A percentile compares a stretch with the other conserved stretches of the same genome.
Evolutionary conservation across 768 basidiomycete species (phyloP).

Genomic region (Suillus americanus): DNA sequence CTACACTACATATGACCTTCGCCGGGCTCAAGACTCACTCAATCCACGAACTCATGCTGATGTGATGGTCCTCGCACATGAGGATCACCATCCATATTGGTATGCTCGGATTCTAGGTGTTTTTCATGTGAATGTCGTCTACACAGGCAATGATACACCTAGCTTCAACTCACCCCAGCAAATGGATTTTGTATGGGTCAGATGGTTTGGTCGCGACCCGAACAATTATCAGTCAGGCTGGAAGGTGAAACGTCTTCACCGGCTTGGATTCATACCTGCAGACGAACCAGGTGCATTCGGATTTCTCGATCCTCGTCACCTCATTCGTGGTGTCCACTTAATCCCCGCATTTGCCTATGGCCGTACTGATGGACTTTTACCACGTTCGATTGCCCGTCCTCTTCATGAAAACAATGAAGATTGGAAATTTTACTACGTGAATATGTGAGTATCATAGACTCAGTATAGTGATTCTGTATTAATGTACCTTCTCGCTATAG

Average conservation of each 20-base stretch:
- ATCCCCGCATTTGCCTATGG: slow-evolving; percentile 38
- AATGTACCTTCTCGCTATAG: slow-evolving; percentile 16
- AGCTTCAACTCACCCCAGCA: too few relatives aligned
- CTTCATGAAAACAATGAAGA: slow-evolving; percentile 22
- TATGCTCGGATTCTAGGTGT: too few relatives aligned
- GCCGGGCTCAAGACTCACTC: slow-evolving; percentile 36
- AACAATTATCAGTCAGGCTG: not conserved
- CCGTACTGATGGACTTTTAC: slow-evolving; percentile 10
- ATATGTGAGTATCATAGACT: slow-evolving; percentile 24
- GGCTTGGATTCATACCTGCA: not conserved
- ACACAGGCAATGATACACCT: too few relatives aligned
- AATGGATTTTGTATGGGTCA: too few relatives aligned
- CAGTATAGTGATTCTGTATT: not conserved
- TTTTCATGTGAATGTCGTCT: too few relatives aligned
- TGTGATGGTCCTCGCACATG: not conserved
- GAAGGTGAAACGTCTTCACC: not conserved
- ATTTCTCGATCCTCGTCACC: not conserved
- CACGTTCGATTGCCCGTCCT: slow-evolving; percentile 1
- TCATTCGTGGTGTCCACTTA: slow-evolving; percentile 40
- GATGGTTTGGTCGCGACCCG: too few relatives aligned
- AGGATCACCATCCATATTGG: too few relatives aligned
- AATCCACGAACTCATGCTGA: slow-evolving; percentile 29
- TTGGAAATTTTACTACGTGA: slow-evolving; percentile 31
- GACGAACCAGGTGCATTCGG: not conserved
- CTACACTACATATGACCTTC: slow-evolving; percentile 31